Percentiles rank a stretch among this genome's conserved stretches.
Conservation (phyloP, 441 rosid genomes). For the Lepidium campestre region DNA sequence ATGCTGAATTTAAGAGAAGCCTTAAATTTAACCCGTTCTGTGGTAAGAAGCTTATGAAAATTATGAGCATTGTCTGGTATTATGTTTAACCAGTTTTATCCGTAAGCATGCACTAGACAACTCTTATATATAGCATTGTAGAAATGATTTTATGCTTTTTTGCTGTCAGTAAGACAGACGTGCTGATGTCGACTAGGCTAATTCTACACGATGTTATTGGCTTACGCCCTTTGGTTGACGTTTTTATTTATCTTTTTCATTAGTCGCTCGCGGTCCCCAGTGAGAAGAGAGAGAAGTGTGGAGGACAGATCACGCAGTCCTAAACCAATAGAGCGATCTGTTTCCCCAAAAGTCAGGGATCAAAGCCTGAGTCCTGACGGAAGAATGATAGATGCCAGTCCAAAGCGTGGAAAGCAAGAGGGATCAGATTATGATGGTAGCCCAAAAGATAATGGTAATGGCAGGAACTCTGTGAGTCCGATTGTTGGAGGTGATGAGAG, state of each 20-base stretch:
- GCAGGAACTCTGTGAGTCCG: slow-evolving; percentile 35
- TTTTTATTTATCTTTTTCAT: neutral
- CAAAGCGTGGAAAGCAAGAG: slow-evolving; percentile 18
- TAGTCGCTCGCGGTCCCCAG: slow-evolving; percentile 61
- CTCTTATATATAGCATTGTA: neutral
- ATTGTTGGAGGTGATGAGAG: slow-evolving; percentile 31
- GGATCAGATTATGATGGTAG: slow-evolving; percentile 32
- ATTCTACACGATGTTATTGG: neutral
- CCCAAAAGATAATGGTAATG: slow-evolving; percentile 35
- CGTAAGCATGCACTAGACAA: neutral
- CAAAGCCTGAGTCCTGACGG: slow-evolving; percentile 39
- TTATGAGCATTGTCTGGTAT: neutral
- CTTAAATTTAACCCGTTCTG: neutral
- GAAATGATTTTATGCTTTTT: neutral
- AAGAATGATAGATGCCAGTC: slow-evolving; percentile 36
- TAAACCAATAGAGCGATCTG: slow-evolving; percentile 34
- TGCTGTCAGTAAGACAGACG: neutral
- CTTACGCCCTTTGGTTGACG: neutral
- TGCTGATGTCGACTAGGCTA: neutral
- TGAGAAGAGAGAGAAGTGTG: slow-evolving; percentile 42
- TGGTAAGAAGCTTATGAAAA: neutral
- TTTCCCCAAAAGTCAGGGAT: slow-evolving; percentile 41
- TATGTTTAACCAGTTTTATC: neutral
- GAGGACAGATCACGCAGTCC: slow-evolving; percentile 52
- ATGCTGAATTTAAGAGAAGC: neutral